Percentiles rank a stretch among this genome's conserved stretches.
These are phyloP conservation scores for Crithidia bombi DNA, from an alignment of 208 protist species.

Conservation along the genomic window DNA sequence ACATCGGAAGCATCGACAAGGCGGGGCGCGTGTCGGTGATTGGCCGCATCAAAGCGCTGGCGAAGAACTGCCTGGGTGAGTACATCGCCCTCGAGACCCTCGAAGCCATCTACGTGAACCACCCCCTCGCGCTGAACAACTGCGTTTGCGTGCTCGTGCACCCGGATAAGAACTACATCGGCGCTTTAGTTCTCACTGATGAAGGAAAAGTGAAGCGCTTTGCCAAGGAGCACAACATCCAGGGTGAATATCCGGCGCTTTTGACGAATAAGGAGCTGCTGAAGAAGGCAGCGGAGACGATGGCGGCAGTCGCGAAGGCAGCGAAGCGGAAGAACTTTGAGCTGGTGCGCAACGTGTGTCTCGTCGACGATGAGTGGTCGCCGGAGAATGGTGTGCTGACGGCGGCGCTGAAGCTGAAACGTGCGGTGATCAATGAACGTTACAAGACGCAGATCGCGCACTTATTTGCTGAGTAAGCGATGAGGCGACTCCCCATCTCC, in stretches of 20 bases:
- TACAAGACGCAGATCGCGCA: constrained; percentile 64
- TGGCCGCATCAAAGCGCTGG: constrained; percentile 93
- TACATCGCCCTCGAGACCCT: constrained; percentile 91
- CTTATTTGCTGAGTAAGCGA: constrained; percentile 50
- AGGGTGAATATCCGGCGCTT: constrained; percentile 44
- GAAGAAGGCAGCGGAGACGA: constrained; percentile 36
- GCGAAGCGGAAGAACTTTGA: constrained; percentile 54
- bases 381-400: constrained; percentile 79
- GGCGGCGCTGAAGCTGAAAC: constrained; percentile 71
- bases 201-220: constrained; percentile 38
- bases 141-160: constrained; percentile 82
- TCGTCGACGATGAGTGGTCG: constrained; percentile 78
- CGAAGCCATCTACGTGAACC: constrained; percentile 65
- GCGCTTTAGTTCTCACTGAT: constrained; percentile 59
- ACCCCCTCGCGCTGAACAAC: constrained; percentile 12
- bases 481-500: too few species aligned
- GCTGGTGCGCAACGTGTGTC: constrained; percentile 52
- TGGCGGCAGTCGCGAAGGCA: constrained; percentile 40
- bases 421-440: constrained; percentile 41
- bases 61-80: constrained; percentile 91
- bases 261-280: constrained; percentile 53
- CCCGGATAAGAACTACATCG: constrained; percentile 59
- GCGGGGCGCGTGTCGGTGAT: constrained; percentile 80
- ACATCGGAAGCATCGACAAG: constrained; percentile 72
- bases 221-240: constrained; percentile 41